Percentiles rank a stretch among this genome's conserved stretches.
These are phyloP conservation scores for Isabelozyma rhagii DNA, from an alignment of 805 yeast genomes.

Conservation along the genomic window DNA sequence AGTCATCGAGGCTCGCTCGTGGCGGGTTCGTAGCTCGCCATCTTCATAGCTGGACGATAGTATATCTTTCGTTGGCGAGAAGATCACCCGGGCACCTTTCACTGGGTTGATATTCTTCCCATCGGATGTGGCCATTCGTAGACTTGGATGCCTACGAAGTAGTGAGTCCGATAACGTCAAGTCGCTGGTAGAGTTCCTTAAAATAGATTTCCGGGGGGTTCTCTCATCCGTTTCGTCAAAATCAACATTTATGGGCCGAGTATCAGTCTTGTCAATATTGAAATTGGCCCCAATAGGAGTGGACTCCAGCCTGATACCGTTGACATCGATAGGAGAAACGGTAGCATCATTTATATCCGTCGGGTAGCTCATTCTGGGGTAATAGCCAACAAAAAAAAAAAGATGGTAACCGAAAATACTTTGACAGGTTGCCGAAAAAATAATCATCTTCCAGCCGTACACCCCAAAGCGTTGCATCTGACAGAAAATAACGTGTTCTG, in stretches of 20 bases:
- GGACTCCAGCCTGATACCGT: conserved; percentile 11
- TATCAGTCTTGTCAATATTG: conserved; percentile 1
- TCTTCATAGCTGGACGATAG: conserved; percentile 9
- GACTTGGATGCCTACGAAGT: conserved; percentile 14
- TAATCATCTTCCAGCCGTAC: background rate
- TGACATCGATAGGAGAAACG: conserved; percentile 8
- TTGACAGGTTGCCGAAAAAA: too few relatives aligned
- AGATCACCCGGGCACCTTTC: conserved; percentile 27
- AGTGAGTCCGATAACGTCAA: conserved; percentile 7
- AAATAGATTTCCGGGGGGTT: conserved; percentile 5
- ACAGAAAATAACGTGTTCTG: background rate
- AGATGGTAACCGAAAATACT: background rate
- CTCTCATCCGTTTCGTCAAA: conserved; percentile 1
- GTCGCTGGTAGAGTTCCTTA: conserved; percentile 6
- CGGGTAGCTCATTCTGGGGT: background rate
- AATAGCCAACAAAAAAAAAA: background rate
- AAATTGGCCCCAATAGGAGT: conserved; percentile 11
- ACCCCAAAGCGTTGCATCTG: background rate
- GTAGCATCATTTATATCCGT: background rate
- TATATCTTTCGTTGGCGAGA: conserved; percentile 33
- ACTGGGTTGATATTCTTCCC: conserved; percentile 25
- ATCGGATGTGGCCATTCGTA: conserved; percentile 12
- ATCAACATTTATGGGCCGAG: conserved; percentile 8
- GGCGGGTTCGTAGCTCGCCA: background rate
- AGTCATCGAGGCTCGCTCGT: background rate